phyloP scores from a whole-genome alignment of 306 rosid genomes.

The Trifolium pratense region DNA sequence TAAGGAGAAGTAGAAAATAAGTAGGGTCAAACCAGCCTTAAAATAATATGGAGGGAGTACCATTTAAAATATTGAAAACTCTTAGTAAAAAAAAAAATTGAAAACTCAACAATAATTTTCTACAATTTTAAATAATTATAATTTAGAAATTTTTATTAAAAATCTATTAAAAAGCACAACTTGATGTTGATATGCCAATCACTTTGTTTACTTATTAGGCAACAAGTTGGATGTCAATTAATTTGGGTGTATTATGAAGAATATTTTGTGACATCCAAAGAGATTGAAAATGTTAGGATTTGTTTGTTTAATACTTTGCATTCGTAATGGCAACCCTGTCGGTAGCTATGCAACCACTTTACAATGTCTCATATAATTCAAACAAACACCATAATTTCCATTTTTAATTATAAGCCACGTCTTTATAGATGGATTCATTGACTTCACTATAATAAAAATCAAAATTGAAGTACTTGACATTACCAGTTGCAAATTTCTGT shows the following conservation, averaged over 20 bases:
- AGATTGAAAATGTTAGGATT: slow-evolving; percentile 8
- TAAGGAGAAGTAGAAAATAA: too few species aligned
- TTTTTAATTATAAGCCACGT: slow-evolving; percentile 36
- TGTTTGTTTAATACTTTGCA: slow-evolving; percentile 28
- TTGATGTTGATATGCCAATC: not conserved
- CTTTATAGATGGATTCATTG: slow-evolving; percentile 27
- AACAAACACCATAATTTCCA: slow-evolving; percentile 29
- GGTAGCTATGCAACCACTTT: slow-evolving; percentile 7
- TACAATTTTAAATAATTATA: not conserved
- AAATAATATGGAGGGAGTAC: too few species aligned
- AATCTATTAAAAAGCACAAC: too few species aligned
- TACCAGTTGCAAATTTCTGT: not conserved
- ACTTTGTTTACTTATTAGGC: not conserved
- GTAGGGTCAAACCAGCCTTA: too few species aligned
- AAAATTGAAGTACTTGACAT: too few species aligned
- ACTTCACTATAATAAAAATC: slow-evolving; percentile 30
- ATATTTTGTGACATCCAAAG: not conserved
- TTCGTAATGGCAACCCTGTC: slow-evolving; percentile 34
- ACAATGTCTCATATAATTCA: slow-evolving; percentile 3
- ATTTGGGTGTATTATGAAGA: not conserved
- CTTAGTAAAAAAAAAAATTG: too few species aligned
- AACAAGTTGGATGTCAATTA: slow-evolving; percentile 21
- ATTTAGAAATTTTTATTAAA: too few species aligned
- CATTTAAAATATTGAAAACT: too few species aligned
- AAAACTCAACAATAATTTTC: not conserved